phyloP scores from a whole-genome alignment of 345 rosid species.

The Kandelia obovata region DNA sequence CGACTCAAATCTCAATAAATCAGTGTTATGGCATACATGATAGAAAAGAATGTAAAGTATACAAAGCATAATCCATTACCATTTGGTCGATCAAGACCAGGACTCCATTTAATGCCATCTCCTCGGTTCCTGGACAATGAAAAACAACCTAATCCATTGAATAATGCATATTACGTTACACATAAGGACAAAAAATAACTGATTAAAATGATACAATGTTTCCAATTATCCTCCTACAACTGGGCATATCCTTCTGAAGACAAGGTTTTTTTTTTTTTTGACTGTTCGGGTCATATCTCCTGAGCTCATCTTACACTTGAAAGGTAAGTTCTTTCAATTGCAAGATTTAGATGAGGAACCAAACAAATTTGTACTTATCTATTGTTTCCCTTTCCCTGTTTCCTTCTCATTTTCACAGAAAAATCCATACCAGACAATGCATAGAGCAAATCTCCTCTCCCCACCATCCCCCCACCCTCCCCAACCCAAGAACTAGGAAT shows the following conservation, averaged over 20 bases:
- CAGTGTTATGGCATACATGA: slow-evolving; percentile 13
- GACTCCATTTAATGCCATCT: slow-evolving; percentile 17
- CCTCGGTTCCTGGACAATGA: slow-evolving; percentile 23
- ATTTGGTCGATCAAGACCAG: slow-evolving; percentile 6
- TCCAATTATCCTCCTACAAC: too few relatives aligned
- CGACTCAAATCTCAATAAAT: slow-evolving; percentile 6
- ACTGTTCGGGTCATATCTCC: neutral
- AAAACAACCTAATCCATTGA: neutral
- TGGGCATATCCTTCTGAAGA: too few relatives aligned
- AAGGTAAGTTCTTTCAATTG: neutral
- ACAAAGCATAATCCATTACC: slow-evolving; percentile 14
- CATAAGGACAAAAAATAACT: too few relatives aligned
- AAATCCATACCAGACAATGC: neutral
- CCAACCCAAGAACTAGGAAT: too few relatives aligned
- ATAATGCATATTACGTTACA: too few relatives aligned
- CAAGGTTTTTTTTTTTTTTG: neutral
- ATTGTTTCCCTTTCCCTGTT: neutral
- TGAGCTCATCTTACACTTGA: neutral
- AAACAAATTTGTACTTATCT: neutral
- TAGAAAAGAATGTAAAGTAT: neutral
- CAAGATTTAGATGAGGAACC: neutral
- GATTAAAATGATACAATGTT: too few relatives aligned
- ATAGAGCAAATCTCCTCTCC: neutral
- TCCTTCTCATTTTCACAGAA: neutral
- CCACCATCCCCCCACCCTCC: too few relatives aligned